Evolutionary conservation across 257 asterid species (phyloP), one percentile per base, ranked within the genome.

Genomic region (Lantana camara): DNA sequence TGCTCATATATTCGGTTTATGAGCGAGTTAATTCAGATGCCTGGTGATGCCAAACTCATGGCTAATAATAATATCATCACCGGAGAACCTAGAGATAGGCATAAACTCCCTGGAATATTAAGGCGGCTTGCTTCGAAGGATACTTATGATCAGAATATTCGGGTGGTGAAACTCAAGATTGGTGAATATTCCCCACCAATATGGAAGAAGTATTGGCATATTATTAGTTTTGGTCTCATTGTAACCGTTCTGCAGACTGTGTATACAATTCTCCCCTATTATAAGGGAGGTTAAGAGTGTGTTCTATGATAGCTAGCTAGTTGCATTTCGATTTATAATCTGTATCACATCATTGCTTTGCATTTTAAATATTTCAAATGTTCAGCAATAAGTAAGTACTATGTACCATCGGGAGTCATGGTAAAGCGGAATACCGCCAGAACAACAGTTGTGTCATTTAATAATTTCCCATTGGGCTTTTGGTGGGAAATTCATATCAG

Each of bases 1-100:
- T 63, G 66, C 22, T 57, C 75, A 1, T 74, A 69, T 24, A 11
- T 74, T n/a, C 34, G 9, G 14, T 69, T 74, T 30, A 51, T 74
- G 73, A 30, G 60, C 11, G 65, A 74, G 61, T 35, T 74, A n/a
- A 22, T 69, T 51, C 21, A 34, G 1, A 64, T 72, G 6, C 15
- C 65, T 3, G 72, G 51, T 5, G 75, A 74, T 64, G 66, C 54
- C 8, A 69, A 41, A 24, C 24, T 63, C 54, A 24, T 74, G 13
- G 60, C 30, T 2, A 5, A 13, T 0, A 29, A 51, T 0, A 64
- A 60, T 29, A 74, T 69, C 47, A 35, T 74, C 9, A 44, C 30
- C 1, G 69, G 29, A 7, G 19, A 29, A 0, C 10, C 4, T 30
- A 62, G 47, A 30, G 34, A 16, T 7, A 47, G 32, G 19, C 47